Percentiles rank a stretch among this genome's conserved stretches.
These are phyloP conservation scores for Pyrenopolyporus hunteri DNA, from an alignment of 495 filamentous ascomycete genomes.

Conservation along the genomic window DNA sequence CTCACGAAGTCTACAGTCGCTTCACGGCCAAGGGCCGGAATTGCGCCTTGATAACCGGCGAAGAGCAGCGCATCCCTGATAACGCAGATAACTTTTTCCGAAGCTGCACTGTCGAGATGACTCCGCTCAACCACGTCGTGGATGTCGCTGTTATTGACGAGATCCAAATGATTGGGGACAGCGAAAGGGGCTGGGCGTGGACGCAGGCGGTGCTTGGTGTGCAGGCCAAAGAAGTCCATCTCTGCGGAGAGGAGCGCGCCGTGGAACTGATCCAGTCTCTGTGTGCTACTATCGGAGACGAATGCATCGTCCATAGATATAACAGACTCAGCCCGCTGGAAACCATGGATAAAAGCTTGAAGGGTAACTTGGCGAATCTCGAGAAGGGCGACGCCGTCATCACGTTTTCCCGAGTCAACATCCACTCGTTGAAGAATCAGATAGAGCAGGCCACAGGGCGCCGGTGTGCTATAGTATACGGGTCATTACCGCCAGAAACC, in stretches of 20 bases:
- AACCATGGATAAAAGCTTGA: slow-evolving; percentile 65
- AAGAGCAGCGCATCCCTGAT: slow-evolving; percentile 72
- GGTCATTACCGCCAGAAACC: slow-evolving; percentile 88
- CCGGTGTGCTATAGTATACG: slow-evolving; percentile 91
- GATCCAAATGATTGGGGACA: slow-evolving; percentile 93
- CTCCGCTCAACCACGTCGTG: slow-evolving; percentile 68
- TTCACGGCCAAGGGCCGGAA: slow-evolving; percentile 74
- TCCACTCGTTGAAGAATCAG: slow-evolving; percentile 77
- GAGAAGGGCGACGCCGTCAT: slow-evolving; percentile 91
- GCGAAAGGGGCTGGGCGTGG: slow-evolving; percentile 92
- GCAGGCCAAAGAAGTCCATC: slow-evolving; percentile 84
- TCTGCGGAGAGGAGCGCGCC: slow-evolving; percentile 87
- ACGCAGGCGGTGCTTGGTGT: slow-evolving; percentile 89
- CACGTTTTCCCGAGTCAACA: slow-evolving; percentile 77
- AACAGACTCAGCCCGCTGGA: slow-evolving; percentile 79
- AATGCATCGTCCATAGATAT: slow-evolving; percentile 79
- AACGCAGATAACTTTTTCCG: slow-evolving; percentile 59
- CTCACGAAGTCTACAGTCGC: slow-evolving; percentile 88
- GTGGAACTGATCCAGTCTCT: slow-evolving; percentile 81
- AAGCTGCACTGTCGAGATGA: slow-evolving; percentile 98
- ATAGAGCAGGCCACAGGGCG: slow-evolving; percentile 78
- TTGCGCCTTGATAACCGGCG: slow-evolving; percentile 87
- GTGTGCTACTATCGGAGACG: slow-evolving; percentile 81
- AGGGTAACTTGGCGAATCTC: slow-evolving; percentile 67
- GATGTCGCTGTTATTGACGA: slow-evolving; percentile 98